Evolutionary conservation across 208 protist species (phyloP).

Genomic region (Trypanosoma rangeli): DNA sequence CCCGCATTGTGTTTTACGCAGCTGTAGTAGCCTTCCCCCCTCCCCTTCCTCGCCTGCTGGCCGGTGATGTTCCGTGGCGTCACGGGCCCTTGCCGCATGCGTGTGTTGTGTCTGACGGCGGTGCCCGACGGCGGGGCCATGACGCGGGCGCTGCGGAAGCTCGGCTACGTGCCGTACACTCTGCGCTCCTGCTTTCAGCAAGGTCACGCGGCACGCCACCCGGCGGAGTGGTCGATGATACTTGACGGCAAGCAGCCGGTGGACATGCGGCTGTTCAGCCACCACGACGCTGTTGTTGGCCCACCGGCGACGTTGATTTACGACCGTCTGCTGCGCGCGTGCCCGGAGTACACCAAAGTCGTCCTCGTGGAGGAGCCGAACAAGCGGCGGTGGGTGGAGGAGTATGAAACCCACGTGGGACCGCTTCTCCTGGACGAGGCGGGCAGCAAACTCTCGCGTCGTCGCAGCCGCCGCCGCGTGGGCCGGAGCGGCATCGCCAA

Average conservation of each 20-base stretch:
- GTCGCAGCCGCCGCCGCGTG: conserved; percentile 18
- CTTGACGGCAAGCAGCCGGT: conserved; percentile 27
- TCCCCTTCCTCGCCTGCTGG: neutral
- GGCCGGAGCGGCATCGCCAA: conserved; percentile 36
- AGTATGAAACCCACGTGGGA: conserved; percentile 38
- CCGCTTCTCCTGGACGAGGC: conserved; percentile 23
- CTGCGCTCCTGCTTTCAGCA: conserved; percentile 50
- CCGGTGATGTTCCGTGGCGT: conserved; percentile 15
- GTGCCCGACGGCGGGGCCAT: conserved; percentile 58
- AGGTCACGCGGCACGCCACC: conserved; percentile 47
- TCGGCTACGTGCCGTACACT: conserved; percentile 77
- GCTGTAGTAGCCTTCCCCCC: neutral
- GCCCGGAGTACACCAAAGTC: conserved; percentile 75
- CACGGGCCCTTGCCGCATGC: conserved; percentile 27
- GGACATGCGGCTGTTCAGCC: conserved; percentile 42
- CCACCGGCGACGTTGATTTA: conserved; percentile 57
- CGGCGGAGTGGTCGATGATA: conserved; percentile 48
- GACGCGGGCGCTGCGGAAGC: conserved; percentile 39
- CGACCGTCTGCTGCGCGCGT: conserved; percentile 52
- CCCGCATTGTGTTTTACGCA: no score
- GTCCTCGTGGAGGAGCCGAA: conserved; percentile 67
- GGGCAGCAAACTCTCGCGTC: neutral
- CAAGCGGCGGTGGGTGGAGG: conserved; percentile 52
- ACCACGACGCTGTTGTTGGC: conserved; percentile 62
- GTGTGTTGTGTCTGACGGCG: conserved; percentile 75